These are phyloP conservation scores for Proliferodiscus dingleyae DNA, from an alignment of 2,329 filamentous ascomycete species.

Conservation along the genomic window DNA sequence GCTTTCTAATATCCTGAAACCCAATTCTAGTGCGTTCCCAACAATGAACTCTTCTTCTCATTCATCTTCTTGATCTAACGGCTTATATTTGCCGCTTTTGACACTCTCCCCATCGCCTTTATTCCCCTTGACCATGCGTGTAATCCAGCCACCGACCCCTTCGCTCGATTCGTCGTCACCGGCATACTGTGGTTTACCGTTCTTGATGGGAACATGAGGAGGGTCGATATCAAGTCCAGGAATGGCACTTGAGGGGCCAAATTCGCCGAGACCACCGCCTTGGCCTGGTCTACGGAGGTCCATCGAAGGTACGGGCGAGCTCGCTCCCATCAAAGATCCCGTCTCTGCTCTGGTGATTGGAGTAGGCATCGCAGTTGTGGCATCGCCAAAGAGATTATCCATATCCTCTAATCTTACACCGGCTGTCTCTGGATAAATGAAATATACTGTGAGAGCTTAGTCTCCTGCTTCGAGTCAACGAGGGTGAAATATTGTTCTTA, in stretches of 20 bases:
- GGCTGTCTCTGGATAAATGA: conserved; percentile 94
- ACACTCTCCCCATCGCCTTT: conserved; percentile 35
- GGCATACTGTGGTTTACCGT: conserved; percentile 43
- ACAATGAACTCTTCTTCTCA: not conserved
- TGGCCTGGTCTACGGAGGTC: conserved; percentile 56
- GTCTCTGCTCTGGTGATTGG: conserved; percentile 73
- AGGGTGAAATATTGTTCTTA: conserved; percentile 44
- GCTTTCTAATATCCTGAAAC: conserved; percentile 11
- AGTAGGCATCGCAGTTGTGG: conserved; percentile 76
- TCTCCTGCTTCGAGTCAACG: not conserved
- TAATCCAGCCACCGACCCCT: conserved; percentile 66
- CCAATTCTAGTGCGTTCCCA: not conserved
- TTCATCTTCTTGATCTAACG: conserved; percentile 39
- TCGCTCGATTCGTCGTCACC: conserved; percentile 35
- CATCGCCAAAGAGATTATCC: conserved; percentile 90
- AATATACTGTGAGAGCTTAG: conserved; percentile 66
- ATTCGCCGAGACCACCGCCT: conserved; percentile 30
- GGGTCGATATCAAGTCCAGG: conserved; percentile 79
- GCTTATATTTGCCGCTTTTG: conserved; percentile 29
- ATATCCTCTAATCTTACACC: conserved; percentile 95
- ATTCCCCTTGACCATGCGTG: conserved; percentile 55
- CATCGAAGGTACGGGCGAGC: conserved; percentile 75
- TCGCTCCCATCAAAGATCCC: conserved; percentile 72
- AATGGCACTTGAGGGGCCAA: conserved; percentile 63
- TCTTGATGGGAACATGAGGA: conserved; percentile 53